phyloP scores from a whole-genome alignment of 2,329 filamentous ascomycete species.

The Neonectria sp. region DNA sequence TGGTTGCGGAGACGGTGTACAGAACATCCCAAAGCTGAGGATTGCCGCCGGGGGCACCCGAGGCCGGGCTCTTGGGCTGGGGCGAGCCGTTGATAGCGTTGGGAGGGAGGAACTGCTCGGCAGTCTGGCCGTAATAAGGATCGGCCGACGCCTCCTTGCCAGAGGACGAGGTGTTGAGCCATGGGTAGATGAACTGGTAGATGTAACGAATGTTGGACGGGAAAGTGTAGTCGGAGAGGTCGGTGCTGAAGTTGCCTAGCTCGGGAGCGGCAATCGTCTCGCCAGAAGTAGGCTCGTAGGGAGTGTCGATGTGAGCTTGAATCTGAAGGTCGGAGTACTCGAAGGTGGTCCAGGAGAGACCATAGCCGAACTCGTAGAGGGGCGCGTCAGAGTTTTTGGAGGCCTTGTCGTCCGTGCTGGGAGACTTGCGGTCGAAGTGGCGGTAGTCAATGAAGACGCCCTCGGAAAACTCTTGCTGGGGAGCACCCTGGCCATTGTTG shows the following conservation, averaged over 20 bases:
- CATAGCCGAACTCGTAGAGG: slow-evolving; percentile 86
- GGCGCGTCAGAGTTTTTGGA: slow-evolving; percentile 63
- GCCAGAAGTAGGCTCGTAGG: slow-evolving; percentile 74
- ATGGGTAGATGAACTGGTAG: slow-evolving; percentile 77
- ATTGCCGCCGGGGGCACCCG: slow-evolving; percentile 75
- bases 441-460: slow-evolving; percentile 82
- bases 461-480: slow-evolving; percentile 82
- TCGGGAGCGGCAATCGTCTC: slow-evolving; percentile 74
- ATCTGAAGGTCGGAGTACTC: slow-evolving; percentile 78
- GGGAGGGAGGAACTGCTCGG: slow-evolving; percentile 72
- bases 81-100: slow-evolving; percentile 69
- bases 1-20: slow-evolving; percentile 76
- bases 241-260: slow-evolving; percentile 75
- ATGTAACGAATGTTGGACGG: slow-evolving; percentile 70
- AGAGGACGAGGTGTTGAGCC: slow-evolving; percentile 76
- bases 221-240: slow-evolving; percentile 78
- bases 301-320: slow-evolving; percentile 61
- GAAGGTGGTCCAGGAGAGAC: slow-evolving; percentile 86
- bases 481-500: slow-evolving; percentile 76
- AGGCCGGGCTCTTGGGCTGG: slow-evolving; percentile 68
- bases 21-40: slow-evolving; percentile 76
- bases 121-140: slow-evolving; percentile 71
- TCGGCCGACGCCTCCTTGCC: slow-evolving; percentile 69
- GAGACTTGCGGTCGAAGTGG: slow-evolving; percentile 75
- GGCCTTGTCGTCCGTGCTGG: slow-evolving; percentile 45